Conservation (phyloP, 352 stramenopile species). For the Nothophytophthora sp. region DNA sequence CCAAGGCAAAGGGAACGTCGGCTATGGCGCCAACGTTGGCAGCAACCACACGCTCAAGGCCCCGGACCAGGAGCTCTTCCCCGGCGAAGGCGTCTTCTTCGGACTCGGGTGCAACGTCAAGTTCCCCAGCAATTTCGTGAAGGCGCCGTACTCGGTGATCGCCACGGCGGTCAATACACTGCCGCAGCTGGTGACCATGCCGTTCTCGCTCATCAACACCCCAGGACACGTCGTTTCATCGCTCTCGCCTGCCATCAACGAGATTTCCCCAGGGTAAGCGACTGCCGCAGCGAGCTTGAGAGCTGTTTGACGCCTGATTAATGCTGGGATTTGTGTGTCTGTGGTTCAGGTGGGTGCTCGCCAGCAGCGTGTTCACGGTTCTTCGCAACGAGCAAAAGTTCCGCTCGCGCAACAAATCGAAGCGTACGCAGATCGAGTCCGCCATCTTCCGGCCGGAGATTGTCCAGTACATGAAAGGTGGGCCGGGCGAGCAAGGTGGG, state of each 20-base stretch:
- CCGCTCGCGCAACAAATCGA: slow-evolving; percentile 72
- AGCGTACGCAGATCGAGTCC: slow-evolving; percentile 59
- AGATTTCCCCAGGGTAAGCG: slow-evolving; percentile 80
- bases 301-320: too few relatives aligned
- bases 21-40: slow-evolving; percentile 95
- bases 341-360: slow-evolving; percentile 84
- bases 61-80: slow-evolving; percentile 89
- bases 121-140: slow-evolving; percentile 94
- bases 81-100: slow-evolving; percentile 96
- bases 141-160: slow-evolving; percentile 93
- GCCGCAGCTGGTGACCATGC: slow-evolving; percentile 85
- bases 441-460: slow-evolving; percentile 76
- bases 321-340: too few relatives aligned
- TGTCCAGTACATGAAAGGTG: slow-evolving; percentile 79
- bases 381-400: slow-evolving; percentile 92
- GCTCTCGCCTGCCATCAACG: slow-evolving; percentile 83
- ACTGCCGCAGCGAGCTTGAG: too few relatives aligned
- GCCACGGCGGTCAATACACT: slow-evolving; percentile 92
- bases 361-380: slow-evolving; percentile 90
- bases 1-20: slow-evolving; percentile 92
- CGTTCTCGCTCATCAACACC: slow-evolving; percentile 78
- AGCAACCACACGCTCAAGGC: slow-evolving; percentile 97
- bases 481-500: too few relatives aligned
- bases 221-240: slow-evolving; percentile 72
- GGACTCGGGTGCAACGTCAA: slow-evolving; percentile 94